These are phyloP conservation scores for Erigeron philadelphicus DNA, from an alignment of 140 eudicot species.

Conservation along the genomic window DNA sequence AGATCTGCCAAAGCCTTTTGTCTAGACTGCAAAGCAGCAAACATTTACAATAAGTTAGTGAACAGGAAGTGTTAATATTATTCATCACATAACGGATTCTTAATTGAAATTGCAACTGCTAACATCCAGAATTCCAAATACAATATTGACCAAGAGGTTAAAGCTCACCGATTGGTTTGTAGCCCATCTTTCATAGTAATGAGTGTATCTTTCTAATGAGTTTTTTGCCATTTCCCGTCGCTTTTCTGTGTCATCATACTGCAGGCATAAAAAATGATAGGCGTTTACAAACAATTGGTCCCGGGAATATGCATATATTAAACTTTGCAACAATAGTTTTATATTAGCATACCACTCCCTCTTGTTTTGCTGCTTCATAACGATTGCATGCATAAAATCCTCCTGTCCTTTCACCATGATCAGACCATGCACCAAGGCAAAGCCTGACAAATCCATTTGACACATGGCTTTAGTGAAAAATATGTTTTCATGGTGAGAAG, in stretches of 20 bases:
- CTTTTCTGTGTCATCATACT: conserved; percentile 91
- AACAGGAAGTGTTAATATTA: neutral
- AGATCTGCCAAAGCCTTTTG: conserved; percentile 94
- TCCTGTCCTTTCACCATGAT: conserved; percentile 97
- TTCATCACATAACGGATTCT: conserved; percentile 1
- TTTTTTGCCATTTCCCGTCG: conserved; percentile 98
- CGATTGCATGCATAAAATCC: conserved; percentile 99
- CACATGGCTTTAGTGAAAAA: neutral
- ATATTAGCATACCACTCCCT: conserved; percentile 63
- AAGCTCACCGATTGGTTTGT: conserved; percentile 86
- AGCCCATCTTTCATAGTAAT: conserved; percentile 98
- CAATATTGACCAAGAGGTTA: conserved; percentile 8
- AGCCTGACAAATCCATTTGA: conserved; percentile 53
- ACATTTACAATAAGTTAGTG: neutral
- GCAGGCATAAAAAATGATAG: conserved; percentile 27
- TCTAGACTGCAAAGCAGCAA: conserved; percentile 68
- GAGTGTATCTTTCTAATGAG: conserved; percentile 94
- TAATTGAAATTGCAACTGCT: neutral
- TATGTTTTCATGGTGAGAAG: neutral
- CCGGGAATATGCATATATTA: neutral
- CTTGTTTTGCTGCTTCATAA: conserved; percentile 92
- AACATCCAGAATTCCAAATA: neutral
- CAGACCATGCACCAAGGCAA: conserved; percentile 96
- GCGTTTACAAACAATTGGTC: conserved; percentile 12
- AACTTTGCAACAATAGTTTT: conserved; percentile 5